Evolutionary conservation across 495 filamentous ascomycete genomes (phyloP).

Genomic region (Xylaria acuta): DNA sequence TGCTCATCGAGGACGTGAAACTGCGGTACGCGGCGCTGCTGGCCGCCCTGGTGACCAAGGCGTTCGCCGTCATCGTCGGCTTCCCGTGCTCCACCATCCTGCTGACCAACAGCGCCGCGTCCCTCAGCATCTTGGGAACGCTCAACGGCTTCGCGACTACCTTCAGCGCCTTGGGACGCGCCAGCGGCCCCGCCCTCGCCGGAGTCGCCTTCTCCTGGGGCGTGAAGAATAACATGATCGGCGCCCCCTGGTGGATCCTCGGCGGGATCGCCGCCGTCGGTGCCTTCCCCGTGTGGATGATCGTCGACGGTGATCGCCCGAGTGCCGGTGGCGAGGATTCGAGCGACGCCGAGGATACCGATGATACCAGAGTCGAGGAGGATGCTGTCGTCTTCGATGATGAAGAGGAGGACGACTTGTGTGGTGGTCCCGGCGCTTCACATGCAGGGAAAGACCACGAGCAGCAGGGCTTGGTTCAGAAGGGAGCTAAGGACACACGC

Average conservation of each 20-base stretch:
- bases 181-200: conserved; percentile 72
- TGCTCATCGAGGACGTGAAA: conserved; percentile 58
- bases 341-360: conserved; percentile 26
- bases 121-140: conserved; percentile 78
- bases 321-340: conserved; percentile 27
- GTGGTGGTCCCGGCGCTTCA: not conserved
- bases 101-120: conserved; percentile 83
- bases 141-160: conserved; percentile 88
- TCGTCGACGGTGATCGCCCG: conserved; percentile 69
- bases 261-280: conserved; percentile 63
- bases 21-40: conserved; percentile 56
- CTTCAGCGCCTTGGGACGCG: conserved; percentile 77
- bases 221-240: conserved; percentile 70
- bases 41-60: conserved; percentile 69
- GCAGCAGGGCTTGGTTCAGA: not conserved
- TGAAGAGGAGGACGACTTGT: conserved; percentile 15
- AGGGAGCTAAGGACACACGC: not conserved
- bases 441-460: not conserved
- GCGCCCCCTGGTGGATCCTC: conserved; percentile 82
- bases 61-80: conserved; percentile 73
- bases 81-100: conserved; percentile 91
- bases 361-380: conserved; percentile 25
- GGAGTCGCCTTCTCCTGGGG: conserved; percentile 74
- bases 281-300: conserved; percentile 70
- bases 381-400: conserved; percentile 29